Conservation (phyloP, 345 rosid species). For the Syzygium aqueum region DNA sequence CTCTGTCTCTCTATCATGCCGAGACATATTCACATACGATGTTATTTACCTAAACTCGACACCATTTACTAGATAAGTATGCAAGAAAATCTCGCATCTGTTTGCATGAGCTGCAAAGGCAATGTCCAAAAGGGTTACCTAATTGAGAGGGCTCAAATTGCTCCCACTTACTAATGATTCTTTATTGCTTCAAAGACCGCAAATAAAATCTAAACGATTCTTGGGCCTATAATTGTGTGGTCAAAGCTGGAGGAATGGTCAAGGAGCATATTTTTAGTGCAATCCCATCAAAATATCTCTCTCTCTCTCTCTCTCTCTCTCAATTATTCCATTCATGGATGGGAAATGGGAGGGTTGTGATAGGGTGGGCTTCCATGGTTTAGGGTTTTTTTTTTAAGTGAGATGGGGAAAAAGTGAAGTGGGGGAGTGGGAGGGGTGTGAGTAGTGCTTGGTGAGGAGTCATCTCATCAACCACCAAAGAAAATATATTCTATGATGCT, state of each 20-base stretch:
- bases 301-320: constrained; percentile 8
- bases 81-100: background rate
- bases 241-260: constrained; percentile 32
- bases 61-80: background rate
- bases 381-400: background rate
- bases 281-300: constrained; percentile 17
- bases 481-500: background rate
- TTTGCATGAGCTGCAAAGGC: background rate
- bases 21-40: background rate
- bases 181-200: background rate
- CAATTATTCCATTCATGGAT: background rate
- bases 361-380: background rate
- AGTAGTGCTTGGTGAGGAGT: constrained; percentile 33
- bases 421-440: background rate
- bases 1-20: background rate
- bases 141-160: background rate
- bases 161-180: background rate
- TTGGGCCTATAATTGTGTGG: constrained; percentile 7
- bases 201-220: background rate
- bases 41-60: background rate
- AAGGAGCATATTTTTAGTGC: constrained; percentile 39
- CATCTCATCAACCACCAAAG: constrained; percentile 40
- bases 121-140: background rate
- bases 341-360: background rate
- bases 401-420: background rate